phyloP scores from a whole-genome alignment of 1,284 basidiomycete genomes.

The Leccinum subrobustum region DNA sequence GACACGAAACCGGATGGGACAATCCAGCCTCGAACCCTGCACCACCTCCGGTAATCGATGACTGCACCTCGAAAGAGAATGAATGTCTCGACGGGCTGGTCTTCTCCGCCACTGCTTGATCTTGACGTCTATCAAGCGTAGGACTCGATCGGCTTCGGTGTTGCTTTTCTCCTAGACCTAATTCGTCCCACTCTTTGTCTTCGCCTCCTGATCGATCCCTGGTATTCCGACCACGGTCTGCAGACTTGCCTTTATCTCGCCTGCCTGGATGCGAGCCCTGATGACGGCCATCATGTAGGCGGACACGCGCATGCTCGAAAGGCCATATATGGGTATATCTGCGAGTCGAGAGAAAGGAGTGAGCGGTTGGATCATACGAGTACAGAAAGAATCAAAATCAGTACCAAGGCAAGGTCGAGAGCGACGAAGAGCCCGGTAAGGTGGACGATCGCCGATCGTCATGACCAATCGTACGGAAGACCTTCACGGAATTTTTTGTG shows the following conservation, averaged over 20 bases:
- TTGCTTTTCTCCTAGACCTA: constrained; percentile 9
- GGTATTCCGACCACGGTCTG: constrained; percentile 19
- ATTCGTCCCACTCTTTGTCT: constrained; percentile 7
- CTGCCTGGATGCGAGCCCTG: constrained; percentile 31
- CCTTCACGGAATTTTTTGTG: background rate
- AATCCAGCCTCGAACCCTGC: background rate
- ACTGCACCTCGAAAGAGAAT: constrained; percentile 10
- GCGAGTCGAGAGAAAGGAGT: constrained; percentile 6
- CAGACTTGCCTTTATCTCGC: constrained; percentile 20
- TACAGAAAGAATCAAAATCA: background rate
- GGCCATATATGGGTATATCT: constrained; percentile 96
- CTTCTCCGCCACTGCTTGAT: background rate
- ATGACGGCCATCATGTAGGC: constrained; percentile 48
- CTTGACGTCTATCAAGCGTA: constrained; percentile 4
- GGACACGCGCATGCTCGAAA: constrained; percentile 89
- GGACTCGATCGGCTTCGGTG: constrained; percentile 28
- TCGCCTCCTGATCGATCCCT: constrained; percentile 12
- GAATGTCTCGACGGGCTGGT: constrained; percentile 2
- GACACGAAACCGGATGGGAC: background rate
- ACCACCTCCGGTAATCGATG: background rate
- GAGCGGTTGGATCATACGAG: constrained; percentile 7
- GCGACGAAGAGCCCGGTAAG: background rate
- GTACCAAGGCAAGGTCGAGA: background rate
- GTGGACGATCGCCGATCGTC: constrained; percentile 10
- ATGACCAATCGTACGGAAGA: background rate